Percentiles rank a stretch among this genome's conserved stretches.
Evolutionary conservation across 805 yeast species (phyloP).

Genomic region (Candida bentonensis): DNA sequence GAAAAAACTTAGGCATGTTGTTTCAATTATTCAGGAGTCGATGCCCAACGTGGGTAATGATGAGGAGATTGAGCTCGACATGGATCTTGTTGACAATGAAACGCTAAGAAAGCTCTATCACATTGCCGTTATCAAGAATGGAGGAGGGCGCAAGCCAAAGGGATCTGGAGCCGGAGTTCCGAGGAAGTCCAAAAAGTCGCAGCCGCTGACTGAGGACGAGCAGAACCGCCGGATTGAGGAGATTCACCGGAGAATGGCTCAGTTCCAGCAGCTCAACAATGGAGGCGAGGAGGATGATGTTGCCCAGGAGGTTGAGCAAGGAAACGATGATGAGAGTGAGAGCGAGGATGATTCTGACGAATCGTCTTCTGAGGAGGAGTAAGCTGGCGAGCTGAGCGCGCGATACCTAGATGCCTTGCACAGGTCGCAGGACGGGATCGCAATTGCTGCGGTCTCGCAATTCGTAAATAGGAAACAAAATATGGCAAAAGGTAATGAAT

Average conservation of each 20-base stretch:
- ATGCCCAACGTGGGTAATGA: constrained; percentile 51
- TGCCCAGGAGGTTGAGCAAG: constrained; percentile 3
- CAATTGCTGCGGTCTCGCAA: too few relatives aligned
- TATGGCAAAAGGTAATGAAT: too few relatives aligned
- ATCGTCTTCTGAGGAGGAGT: constrained; percentile 24
- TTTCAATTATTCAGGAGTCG: constrained; percentile 71
- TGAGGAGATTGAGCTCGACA: constrained; percentile 92
- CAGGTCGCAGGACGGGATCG: too few relatives aligned
- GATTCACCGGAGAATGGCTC: constrained; percentile 61
- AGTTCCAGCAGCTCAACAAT: constrained; percentile 33
- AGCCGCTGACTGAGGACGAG: constrained; percentile 51
- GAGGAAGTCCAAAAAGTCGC: constrained; percentile 33
- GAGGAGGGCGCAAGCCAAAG: constrained; percentile 11
- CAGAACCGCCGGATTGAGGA: constrained; percentile 54
- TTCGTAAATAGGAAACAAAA: too few relatives aligned
- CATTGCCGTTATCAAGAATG: constrained; percentile 1
- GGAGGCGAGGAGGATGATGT: constrained; percentile 15
- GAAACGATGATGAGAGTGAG: constrained; percentile 12
- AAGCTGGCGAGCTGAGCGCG: too few relatives aligned
- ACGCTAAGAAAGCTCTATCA: constrained; percentile 71
- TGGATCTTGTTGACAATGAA: constrained; percentile 78
- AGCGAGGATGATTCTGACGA: constrained; percentile 17
- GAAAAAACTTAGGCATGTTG: constrained; percentile 67
- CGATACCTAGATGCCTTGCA: too few relatives aligned
- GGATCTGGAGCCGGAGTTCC: constrained; percentile 6